These are phyloP conservation scores for Tetrapisispora fleetii DNA, from an alignment of 805 yeast genomes.

Conservation along the genomic window DNA sequence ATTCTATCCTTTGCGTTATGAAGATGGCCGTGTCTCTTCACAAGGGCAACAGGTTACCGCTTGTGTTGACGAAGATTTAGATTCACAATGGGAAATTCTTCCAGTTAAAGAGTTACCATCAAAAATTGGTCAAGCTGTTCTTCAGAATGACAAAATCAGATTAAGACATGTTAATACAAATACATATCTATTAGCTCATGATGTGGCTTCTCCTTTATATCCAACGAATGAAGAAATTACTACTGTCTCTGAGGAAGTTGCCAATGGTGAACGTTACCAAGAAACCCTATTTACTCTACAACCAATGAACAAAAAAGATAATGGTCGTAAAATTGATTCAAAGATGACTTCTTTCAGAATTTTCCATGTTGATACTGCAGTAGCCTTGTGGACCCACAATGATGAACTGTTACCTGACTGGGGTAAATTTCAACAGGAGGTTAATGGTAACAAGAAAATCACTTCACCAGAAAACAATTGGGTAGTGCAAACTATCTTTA, in stretches of 20 bases:
- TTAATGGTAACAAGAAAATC: slow-evolving; percentile 84
- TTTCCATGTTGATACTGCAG: slow-evolving; percentile 77
- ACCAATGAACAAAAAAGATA: slow-evolving; percentile 43
- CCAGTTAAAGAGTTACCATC: slow-evolving; percentile 45
- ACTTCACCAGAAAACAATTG: slow-evolving; percentile 61
- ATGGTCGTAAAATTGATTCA: slow-evolving; percentile 43
- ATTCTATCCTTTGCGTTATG: slow-evolving; percentile 82
- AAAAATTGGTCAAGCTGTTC: slow-evolving; percentile 40
- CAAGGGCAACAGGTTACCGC: slow-evolving; percentile 89
- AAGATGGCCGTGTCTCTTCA: slow-evolving; percentile 91
- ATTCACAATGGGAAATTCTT: slow-evolving; percentile 79
- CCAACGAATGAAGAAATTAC: slow-evolving; percentile 94
- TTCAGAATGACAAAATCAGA: slow-evolving; percentile 66
- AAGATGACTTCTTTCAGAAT: slow-evolving; percentile 60
- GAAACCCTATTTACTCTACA: slow-evolving; percentile 74
- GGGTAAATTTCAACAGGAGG: slow-evolving; percentile 88
- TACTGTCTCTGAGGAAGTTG: slow-evolving; percentile 53
- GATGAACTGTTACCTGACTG: slow-evolving; percentile 85
- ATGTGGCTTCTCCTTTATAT: slow-evolving; percentile 87
- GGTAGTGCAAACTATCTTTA: slow-evolving; percentile 62
- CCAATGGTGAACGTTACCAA: slow-evolving; percentile 44
- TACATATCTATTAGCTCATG: slow-evolving; percentile 77
- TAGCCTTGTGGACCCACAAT: slow-evolving; percentile 89
- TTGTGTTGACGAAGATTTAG: slow-evolving; percentile 41
- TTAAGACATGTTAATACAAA: slow-evolving; percentile 73